Base-by-base conservation (phyloP, 805 yeast species). In the Torulaspora franciscae region DNA sequence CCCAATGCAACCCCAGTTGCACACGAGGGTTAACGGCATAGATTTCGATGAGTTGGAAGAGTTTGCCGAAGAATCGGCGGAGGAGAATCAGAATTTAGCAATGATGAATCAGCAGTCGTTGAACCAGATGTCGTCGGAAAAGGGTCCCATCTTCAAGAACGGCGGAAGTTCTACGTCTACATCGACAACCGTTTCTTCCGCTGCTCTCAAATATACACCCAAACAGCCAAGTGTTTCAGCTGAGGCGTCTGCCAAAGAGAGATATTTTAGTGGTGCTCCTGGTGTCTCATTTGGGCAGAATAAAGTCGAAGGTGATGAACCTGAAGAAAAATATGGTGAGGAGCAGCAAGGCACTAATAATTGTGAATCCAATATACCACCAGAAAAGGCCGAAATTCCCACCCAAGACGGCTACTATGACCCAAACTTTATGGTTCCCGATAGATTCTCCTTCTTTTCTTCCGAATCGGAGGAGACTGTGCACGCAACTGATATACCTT, bases 31-130 rank as follows among this genome's bases (percentile, higher is more conserved):
- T 34, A 81, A 80, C 48, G 96, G 95, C 13, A 86, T 93, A 54
- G 96, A 91, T 65, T 88, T 91, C 58, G 88, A 81, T 58, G 97
- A 89, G 58, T 76, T 91, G 53, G 96, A 87, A 47, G 93, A 85
- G 54, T 87, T 84, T 59, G 80, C 84, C 35, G 71, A 72, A 42
- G 83, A 78, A 44, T 81, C 79, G 54, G 68, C 45, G 8, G 80
- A 47, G 77, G 72, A 46, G 76, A 68, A 46, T 62, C 64, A 45
- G 50, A 63, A 43, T 24, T n/a, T 55, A n/a, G 63, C 59, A 52
- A 59, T 56, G 57, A 40, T 50, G 46, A 44, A 38, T 15, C 45
- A 44, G 27, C 44, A 34, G 13, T 19, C 36, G 28, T 22, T 28
- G 15, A 28, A 40, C 15, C 40, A 44, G 33, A 10, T 32, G 23